Evolutionary conservation across 495 filamentous ascomycete genomes (phyloP).

Genomic region (Tricharina praecox): DNA sequence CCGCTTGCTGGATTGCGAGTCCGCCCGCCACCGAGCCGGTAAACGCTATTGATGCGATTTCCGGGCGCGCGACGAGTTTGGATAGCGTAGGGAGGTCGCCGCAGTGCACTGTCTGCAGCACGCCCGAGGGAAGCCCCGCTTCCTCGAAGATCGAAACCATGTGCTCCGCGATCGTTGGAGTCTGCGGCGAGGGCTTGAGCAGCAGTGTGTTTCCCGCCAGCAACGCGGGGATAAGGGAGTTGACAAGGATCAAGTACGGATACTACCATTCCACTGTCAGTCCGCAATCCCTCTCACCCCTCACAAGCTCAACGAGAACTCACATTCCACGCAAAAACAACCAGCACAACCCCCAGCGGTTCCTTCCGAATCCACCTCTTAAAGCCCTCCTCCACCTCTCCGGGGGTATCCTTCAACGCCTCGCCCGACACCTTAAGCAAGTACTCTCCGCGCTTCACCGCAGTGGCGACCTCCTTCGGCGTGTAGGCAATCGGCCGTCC

Average conservation of each 20-base stretch:
- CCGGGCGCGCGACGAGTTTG: slow-evolving; percentile 51
- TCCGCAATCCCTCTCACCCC: slow-evolving; percentile 1
- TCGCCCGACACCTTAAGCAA: slow-evolving; percentile 61
- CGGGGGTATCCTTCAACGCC: slow-evolving; percentile 53
- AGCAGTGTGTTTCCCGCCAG: slow-evolving; percentile 79
- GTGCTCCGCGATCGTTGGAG: slow-evolving; percentile 75
- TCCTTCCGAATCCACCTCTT: slow-evolving; percentile 75
- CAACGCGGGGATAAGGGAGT: slow-evolving; percentile 74
- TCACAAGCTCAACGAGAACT: slow-evolving; percentile 24
- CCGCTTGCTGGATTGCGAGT: slow-evolving; percentile 65
- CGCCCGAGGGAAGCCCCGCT: slow-evolving; percentile 61
- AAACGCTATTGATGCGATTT: slow-evolving; percentile 65
- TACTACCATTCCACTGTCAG: too few relatives aligned
- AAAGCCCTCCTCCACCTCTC: slow-evolving; percentile 70
- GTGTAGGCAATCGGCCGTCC: slow-evolving; percentile 78
- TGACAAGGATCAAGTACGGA: slow-evolving; percentile 79
- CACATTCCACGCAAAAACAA: slow-evolving; percentile 93
- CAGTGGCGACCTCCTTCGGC: slow-evolving; percentile 61
- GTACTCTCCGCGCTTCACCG: slow-evolving; percentile 63
- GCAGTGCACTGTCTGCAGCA: slow-evolving; percentile 79
- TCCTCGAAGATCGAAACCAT: slow-evolving; percentile 54
- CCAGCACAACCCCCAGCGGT: slow-evolving; percentile 64
- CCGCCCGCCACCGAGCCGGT: slow-evolving; percentile 86
- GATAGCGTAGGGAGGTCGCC: slow-evolving; percentile 57
- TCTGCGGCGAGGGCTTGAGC: slow-evolving; percentile 85